Evolutionary conservation across 768 basidiomycete genomes (phyloP), one percentile per base, ranked within the genome.

Genomic region (Phlebiopsis flavidoalba): DNA sequence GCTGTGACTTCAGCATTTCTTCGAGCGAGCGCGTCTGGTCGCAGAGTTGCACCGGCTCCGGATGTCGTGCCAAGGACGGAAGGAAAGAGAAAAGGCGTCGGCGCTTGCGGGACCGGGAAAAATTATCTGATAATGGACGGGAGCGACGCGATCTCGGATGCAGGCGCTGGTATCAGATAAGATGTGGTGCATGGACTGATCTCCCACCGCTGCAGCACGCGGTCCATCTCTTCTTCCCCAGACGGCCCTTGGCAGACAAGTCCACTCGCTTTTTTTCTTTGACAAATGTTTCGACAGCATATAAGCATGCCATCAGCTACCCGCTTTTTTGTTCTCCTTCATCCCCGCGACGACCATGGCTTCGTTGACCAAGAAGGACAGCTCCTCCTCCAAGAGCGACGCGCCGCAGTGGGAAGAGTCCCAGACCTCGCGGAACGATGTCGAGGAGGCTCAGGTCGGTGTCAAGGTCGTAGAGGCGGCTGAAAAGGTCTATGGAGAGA

Each of bases 381-480:
- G 40, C 37, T 37, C 21, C 40, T 55, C 54, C 7, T 43, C 17
- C 54, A 7, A 45, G 11, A 22, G 19, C 54, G 43, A 7, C 37
- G 24, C n/a, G 17, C 54, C 54, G 1, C 52, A 21, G 4, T 51
- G 50, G 50, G 50, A 51, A 2, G n/a, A 10, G 14, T 22, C n/a
- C 6, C 22, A 51, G 11, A 12, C 35, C 15, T 53, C 53, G 33
- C 35, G n/a, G 33, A 53, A 7, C 17, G 19, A 12, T 59, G 22
- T 49, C 53, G 37, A 62, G 48, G 21, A 69, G 24, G 66, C 68
- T 5, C 66, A 66, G 31, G 58, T 58, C 43, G 68, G 68, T 35
- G 68, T 67, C 8, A 58, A 62, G 55, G 61, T 63, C 33, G 68
- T 69, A 11, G 65, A 69, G 58, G 68, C 68, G 14, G 65, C 68